phyloP scores from a whole-genome alignment of 1,139 yeast species.

The Saccharomyces pastorianus region DNA sequence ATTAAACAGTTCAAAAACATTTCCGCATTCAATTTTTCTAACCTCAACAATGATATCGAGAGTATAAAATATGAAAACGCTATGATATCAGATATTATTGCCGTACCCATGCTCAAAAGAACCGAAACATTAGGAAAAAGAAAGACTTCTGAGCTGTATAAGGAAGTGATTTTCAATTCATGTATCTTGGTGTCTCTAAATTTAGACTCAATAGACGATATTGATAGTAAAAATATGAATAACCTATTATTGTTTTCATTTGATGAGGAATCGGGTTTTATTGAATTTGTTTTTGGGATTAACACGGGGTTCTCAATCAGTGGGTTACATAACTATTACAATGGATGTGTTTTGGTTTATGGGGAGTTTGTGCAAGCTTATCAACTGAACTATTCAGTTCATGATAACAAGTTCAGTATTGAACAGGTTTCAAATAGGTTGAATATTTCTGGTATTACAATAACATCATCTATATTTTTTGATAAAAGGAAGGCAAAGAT shows the following conservation, averaged over 20 bases:
- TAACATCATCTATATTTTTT: constrained; percentile 1
- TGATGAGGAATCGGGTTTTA: constrained; percentile 21
- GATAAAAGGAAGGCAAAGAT: neutral
- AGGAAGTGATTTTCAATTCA: constrained; percentile 17
- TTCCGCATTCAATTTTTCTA: neutral
- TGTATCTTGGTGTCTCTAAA: constrained; percentile 24
- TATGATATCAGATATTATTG: constrained; percentile 17
- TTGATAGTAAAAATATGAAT: constrained; percentile 10
- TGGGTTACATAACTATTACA: constrained; percentile 13
- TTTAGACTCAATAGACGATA: constrained; percentile 23
- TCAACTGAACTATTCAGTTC: constrained; percentile 21
- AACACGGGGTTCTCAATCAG: constrained; percentile 14
- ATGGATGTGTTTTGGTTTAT: constrained; percentile 14
- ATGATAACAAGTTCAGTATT: constrained; percentile 22
- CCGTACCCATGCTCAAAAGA: constrained; percentile 11
- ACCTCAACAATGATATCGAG: neutral
- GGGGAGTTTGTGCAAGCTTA: constrained; percentile 21
- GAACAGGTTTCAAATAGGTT: constrained; percentile 12
- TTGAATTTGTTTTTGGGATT: constrained; percentile 16
- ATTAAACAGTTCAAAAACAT: neutral
- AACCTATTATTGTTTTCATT: constrained; percentile 22
- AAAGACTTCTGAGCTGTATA: constrained; percentile 13
- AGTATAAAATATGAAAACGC: constrained; percentile 14
- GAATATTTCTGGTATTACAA: constrained; percentile 12
- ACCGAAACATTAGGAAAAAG: neutral